Base-by-base conservation (phyloP, 164 flowering plant species). In the Nelumbo lutea region DNA sequence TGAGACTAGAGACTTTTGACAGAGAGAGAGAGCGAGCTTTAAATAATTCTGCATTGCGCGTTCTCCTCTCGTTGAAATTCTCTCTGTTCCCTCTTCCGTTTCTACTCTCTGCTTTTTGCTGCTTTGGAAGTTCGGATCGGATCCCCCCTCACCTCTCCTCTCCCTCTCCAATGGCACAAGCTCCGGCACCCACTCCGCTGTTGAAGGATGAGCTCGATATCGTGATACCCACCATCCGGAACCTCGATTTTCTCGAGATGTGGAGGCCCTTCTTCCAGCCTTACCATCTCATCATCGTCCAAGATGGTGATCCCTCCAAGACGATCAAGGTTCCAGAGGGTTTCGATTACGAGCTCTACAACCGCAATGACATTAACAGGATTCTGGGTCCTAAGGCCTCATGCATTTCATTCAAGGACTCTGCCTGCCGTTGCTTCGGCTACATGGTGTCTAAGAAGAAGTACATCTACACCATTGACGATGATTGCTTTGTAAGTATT, bases 391-490 rank as follows among this genome's bases (percentile, higher is more conserved):
- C 92, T 3, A 87, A 87, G 67, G 89, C 96, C 8, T 81, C 86
- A 15, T 90, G 96, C 74, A 90, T 90, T 72, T 90, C 96, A n/a
- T 91, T 91, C 78, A 91, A 89, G 92, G 95, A 91, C 72, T 91
- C 95, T 9, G 95, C 97, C 58, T 90, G 96, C 57, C 68, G 96
- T 6, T 88, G 96, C 81, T 90, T 90, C 68, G 96, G 96, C 3
- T 90, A 76, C 79, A 77, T 90, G 90, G 88, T 90, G 9, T 90
- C 96, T 69, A 88, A 85, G 87, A 90, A 90, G 91, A 88, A 90
- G 87, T 90, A 90, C 72, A 80, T 91, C 81, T 91, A 43, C 83
- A 91, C 97, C 78, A 91, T 89, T 65, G 97, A 91, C 59, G 97
- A 91, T 39, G 95, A 91, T 75, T 89, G 97, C 90, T 87, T 91